Percentiles rank a stretch among this genome's conserved stretches.
These are phyloP conservation scores for Zostera marina DNA, from an alignment of 116 monocot genomes.

Conservation along the genomic window DNA sequence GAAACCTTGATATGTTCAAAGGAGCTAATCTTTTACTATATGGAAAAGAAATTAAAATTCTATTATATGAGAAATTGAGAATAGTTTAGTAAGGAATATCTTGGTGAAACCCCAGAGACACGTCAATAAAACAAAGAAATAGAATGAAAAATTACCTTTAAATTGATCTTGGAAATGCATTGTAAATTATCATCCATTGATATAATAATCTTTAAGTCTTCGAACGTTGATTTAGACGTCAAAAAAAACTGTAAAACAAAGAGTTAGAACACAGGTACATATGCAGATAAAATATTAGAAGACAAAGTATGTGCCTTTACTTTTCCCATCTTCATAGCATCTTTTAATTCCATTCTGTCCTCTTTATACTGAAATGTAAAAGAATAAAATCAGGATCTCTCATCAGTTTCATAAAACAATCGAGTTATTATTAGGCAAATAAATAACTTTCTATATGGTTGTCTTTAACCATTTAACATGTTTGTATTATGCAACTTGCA, in stretches of 20 bases:
- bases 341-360: constrained; percentile 64
- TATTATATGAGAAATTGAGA: too few relatives aligned
- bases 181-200: constrained; percentile 26
- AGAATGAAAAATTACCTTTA: constrained; percentile 37
- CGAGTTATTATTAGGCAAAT: too few relatives aligned
- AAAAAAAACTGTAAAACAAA: constrained; percentile 34
- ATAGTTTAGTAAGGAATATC: too few relatives aligned
- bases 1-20: too few relatives aligned
- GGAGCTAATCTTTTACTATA: too few relatives aligned
- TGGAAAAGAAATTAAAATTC: too few relatives aligned
- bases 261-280: neutral
- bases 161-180: constrained; percentile 60
- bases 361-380: constrained; percentile 70
- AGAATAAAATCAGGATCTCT: neutral
- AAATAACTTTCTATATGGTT: too few relatives aligned
- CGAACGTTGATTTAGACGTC: constrained; percentile 52
- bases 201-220: constrained; percentile 45
- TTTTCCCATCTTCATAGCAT: constrained; percentile 63
- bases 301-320: constrained; percentile 14
- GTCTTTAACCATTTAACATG: too few relatives aligned
- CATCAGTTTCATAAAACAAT: too few relatives aligned
- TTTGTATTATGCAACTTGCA: too few relatives aligned
- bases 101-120: neutral
- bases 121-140: neutral
- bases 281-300: neutral